A percentile compares a stretch with the other conserved stretches of the same genome.
Conservation (phyloP, 2,329 filamentous ascomycete genomes). For the Xylariaceae sp. region DNA sequence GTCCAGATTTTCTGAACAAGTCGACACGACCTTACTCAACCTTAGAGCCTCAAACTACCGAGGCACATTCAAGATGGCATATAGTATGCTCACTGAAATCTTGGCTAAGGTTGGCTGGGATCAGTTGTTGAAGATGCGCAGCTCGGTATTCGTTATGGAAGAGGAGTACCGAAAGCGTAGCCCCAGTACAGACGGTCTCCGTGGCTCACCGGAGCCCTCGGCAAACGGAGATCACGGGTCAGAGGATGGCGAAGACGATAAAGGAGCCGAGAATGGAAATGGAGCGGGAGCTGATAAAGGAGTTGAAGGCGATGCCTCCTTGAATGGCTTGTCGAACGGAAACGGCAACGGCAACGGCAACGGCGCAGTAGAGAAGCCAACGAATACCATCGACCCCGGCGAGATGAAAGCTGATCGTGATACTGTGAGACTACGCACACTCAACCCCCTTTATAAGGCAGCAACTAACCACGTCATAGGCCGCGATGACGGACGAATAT, state of each 20-base stretch:
- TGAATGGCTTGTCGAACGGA: slow-evolving; percentile 36
- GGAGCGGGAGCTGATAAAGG: slow-evolving; percentile 29
- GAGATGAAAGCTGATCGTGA: slow-evolving; percentile 64
- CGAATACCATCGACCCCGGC: slow-evolving; percentile 70
- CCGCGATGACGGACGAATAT: slow-evolving; percentile 60
- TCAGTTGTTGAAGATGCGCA: slow-evolving; percentile 86
- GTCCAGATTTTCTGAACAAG: slow-evolving; percentile 72
- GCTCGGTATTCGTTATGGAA: slow-evolving; percentile 98
- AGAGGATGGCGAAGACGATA: slow-evolving; percentile 22
- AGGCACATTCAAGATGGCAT: slow-evolving; percentile 92
- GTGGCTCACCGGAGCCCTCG: slow-evolving; percentile 59
- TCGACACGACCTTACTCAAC: slow-evolving; percentile 80
- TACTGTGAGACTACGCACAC: slow-evolving; percentile 13
- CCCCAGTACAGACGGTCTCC: slow-evolving; percentile 72
- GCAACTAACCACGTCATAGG: slow-evolving; percentile 38
- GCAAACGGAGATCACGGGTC: slow-evolving; percentile 42
- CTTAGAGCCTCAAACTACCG: slow-evolving; percentile 85
- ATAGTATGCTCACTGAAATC: slow-evolving; percentile 89
- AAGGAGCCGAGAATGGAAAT: slow-evolving; percentile 29
- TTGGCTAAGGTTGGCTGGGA: slow-evolving; percentile 98
- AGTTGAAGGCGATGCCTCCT: slow-evolving; percentile 31
- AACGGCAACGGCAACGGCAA: slow-evolving; percentile 31
- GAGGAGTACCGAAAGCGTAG: slow-evolving; percentile 88
- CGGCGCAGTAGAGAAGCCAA: slow-evolving; percentile 65
- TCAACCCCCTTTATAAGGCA: not conserved